A percentile compares a stretch with the other conserved stretches of the same genome.
Conservation (phyloP, 2,329 filamentous ascomycete genomes). For the Exophiala viscosa region DNA sequence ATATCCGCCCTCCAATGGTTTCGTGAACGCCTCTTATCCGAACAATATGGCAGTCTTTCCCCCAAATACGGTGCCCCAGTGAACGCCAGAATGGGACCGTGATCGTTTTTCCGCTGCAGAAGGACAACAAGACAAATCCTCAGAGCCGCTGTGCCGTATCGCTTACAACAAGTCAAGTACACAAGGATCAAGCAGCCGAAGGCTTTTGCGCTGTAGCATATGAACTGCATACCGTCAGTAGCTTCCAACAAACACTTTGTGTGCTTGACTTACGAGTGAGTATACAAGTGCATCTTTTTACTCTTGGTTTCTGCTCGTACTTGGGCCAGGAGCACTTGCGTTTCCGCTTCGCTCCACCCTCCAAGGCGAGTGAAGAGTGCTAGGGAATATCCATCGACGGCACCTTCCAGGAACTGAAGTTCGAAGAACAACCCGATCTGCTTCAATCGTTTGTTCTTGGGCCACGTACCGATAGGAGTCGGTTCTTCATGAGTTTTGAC, state of each 20-base stretch:
- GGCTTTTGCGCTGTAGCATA: conserved; percentile 5
- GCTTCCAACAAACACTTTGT: background rate
- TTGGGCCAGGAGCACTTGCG: conserved; percentile 1
- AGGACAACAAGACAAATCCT: no score
- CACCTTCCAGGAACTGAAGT: conserved; percentile 3
- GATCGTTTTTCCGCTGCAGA: no score
- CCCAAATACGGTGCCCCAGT: no score
- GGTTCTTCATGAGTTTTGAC: conserved; percentile 1
- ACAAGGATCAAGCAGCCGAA: background rate
- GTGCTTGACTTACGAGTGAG: background rate
- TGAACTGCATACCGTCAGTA: background rate
- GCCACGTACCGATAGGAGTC: background rate
- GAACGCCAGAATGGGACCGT: no score
- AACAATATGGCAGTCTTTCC: no score
- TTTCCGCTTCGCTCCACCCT: conserved; percentile 2
- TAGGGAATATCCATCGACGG: conserved; percentile 2
- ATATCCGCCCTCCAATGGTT: no score
- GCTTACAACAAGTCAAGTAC: background rate
- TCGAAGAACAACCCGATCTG: conserved; percentile 3
- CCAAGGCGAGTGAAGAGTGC: conserved; percentile 3
- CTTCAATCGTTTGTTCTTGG: conserved; percentile 1
- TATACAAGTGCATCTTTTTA: conserved; percentile 7
- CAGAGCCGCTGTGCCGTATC: background rate
- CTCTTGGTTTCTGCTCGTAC: conserved; percentile 1
- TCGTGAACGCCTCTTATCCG: no score